phyloP scores from a whole-genome alignment of 805 yeast species.

The Suhomyces sp. region DNA sequence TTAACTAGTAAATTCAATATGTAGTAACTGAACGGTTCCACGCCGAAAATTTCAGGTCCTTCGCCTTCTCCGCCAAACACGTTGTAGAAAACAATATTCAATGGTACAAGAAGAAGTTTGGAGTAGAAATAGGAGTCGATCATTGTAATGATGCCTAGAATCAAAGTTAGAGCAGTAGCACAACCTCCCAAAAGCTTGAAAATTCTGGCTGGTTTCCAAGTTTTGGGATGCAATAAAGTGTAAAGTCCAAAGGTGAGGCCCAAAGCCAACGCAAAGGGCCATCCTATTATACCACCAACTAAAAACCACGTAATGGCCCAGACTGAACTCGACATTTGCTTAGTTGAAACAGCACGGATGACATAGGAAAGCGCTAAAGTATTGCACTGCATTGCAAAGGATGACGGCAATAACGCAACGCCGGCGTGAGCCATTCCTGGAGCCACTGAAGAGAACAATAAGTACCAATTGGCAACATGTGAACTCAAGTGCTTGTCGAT shows the following conservation, averaged over 20 bases:
- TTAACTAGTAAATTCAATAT: constrained; percentile 65
- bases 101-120: constrained; percentile 63
- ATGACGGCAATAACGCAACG: constrained; percentile 79
- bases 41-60: constrained; percentile 91
- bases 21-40: constrained; percentile 76
- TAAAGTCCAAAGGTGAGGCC: constrained; percentile 57
- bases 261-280: constrained; percentile 81
- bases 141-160: constrained; percentile 25
- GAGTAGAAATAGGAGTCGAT: constrained; percentile 66
- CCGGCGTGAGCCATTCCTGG: constrained; percentile 91
- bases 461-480: constrained; percentile 55
- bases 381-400: constrained; percentile 57
- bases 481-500: constrained; percentile 33
- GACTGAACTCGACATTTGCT: constrained; percentile 7
- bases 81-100: constrained; percentile 80
- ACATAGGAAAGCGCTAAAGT: constrained; percentile 44
- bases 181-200: constrained; percentile 13
- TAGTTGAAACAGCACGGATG: constrained; percentile 22
- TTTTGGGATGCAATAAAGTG: constrained; percentile 14
- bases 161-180: constrained; percentile 15
- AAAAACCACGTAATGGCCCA: constrained; percentile 43
- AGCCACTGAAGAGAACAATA: constrained; percentile 57
- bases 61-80: constrained; percentile 64
- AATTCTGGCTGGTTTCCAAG: constrained; percentile 4
- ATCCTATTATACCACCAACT: constrained; percentile 78